phyloP scores from a whole-genome alignment of 306 rosid species.

The Hippophae rhamnoides region DNA sequence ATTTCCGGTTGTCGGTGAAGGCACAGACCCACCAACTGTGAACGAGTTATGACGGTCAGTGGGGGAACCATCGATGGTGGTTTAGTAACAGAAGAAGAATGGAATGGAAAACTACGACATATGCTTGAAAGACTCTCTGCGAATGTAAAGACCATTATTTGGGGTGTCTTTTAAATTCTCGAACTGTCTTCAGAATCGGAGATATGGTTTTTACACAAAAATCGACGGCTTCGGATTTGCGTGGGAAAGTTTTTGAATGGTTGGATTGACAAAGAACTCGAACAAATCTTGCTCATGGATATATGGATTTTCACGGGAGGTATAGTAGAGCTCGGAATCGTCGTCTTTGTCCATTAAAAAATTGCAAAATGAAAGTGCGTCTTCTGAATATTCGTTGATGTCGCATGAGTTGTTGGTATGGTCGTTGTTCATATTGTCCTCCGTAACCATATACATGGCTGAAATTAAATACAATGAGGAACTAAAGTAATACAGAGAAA shows the following conservation, averaged over 20 bases:
- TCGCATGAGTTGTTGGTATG: not conserved
- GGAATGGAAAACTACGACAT: too few species aligned
- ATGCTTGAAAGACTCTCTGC: slow-evolving; percentile 20
- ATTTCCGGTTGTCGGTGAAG: not conserved
- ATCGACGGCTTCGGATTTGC: not conserved
- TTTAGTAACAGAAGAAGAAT: too few species aligned
- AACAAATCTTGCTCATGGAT: slow-evolving; percentile 6
- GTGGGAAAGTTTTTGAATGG: not conserved
- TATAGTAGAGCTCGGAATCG: not conserved
- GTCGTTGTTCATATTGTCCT: not conserved
- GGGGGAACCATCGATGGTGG: too few species aligned
- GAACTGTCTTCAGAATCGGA: not conserved
- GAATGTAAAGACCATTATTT: slow-evolving; percentile 2
- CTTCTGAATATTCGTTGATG: slow-evolving; percentile 4
- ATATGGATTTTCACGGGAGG: not conserved
- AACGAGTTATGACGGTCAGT: too few species aligned
- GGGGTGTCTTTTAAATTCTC: slow-evolving; percentile 12
- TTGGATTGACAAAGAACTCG: slow-evolving; percentile 17
- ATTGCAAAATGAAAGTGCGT: slow-evolving; percentile 31
- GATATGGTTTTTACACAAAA: slow-evolving; percentile 18
- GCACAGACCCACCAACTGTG: not conserved
- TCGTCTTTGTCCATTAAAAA: slow-evolving; percentile 14
- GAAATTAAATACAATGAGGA: too few species aligned
- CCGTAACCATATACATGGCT: slow-evolving; percentile 2
- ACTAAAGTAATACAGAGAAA: too few species aligned